Base-by-base conservation (phyloP, 2,329 filamentous ascomycete genomes). In the Epicoccum sorghinum region DNA sequence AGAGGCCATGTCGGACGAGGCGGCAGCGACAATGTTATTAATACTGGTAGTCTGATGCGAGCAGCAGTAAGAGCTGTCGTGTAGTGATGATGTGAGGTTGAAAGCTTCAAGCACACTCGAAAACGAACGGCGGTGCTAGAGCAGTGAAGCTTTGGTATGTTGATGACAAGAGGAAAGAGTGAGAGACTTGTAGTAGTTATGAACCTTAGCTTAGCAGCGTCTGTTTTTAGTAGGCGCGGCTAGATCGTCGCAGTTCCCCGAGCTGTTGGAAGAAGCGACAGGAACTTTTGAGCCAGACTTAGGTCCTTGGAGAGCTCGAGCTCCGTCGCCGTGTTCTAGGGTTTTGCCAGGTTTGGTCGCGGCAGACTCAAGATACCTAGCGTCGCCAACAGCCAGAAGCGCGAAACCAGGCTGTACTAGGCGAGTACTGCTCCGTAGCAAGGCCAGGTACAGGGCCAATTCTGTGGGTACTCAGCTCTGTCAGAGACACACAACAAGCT, bases 141-240 rank as follows among this genome's bases (percentile, higher is more conserved):
- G 37, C 52, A 55, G 32, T 40, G 22, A 39, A 46, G 37, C 12
- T 36, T 24, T 49, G 46, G 25, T 29, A 29, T 29, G 27, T 24
- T 47, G 37, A 22, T 42, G 46, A 42, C 47, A 25, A 27, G 25
- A 47, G 23, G 38, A 51, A 51, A 35, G 45, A 40, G 23, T 33
- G 53, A 44, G 47, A 43, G 53, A 38, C 43, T 44, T 47, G 52
- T 42, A 38, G 47, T 38, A 49, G 46, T 55, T 55, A 55, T 50
- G 52, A 39, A 55, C 36, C 47, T 33, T n/a, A 33, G 25, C 27
- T 47, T 47, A 35, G 44, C 32, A 47, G 50, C 38, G 23, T 38
- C 52, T 47, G 52, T 55, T 50, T 50, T 55, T 55, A 55, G 52
- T 47, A 55, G 47, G 52, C 25, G 38, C 42, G 47, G 47, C 52